Base-by-base conservation (phyloP, 2,329 filamentous ascomycete species). In the Botryosphaeria agaves region DNA sequence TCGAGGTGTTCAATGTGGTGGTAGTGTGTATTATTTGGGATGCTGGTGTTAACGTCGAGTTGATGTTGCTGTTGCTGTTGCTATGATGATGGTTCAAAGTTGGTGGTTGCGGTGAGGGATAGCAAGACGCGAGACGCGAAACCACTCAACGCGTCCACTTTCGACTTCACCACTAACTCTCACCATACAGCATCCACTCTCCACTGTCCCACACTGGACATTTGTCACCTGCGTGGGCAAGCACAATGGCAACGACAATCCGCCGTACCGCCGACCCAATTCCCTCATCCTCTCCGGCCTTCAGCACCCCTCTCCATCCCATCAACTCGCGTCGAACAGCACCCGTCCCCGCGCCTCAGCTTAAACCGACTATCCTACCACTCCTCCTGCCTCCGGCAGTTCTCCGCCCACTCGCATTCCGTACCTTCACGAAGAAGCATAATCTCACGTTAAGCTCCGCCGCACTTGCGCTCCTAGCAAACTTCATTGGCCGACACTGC, bases 361-460 rank as follows among this genome's bases (percentile, higher is more conserved):
- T 59, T 32, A 65, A 62, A 36, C 53, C 63, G 5, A 67, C 73
- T 5, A 79, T 95, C 28, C 64, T 98, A 2, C 84, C 89, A 3
- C 89, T 98, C 34, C 65, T 92, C 20, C 73, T 98, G 4, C 85
- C 87, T 3, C 80, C 85, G 0, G 72, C 83, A 7, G 91, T 81
- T 0, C 61, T 98, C 24, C 69, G 91, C 37, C 87, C 89, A 2
- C 65, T 95, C 14, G 91, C 89, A 6, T 95, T 98, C 48, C 74
- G 89, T 28, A 91, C 82, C 0, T 92, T 98, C 41, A 98, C 89
- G 2, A 94, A 94, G 55, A 98, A 95, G 48, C 83, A 98, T 56
- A 91, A 87, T 43, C 63, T 98, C 33, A 95, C 85, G 0, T 70
- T 98, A 31, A 85, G 81, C 5, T 89, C 87, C 0, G 73, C 84